Base-by-base conservation (phyloP, 2,329 filamentous ascomycete genomes). In the Aspergillus brasiliensis region DNA sequence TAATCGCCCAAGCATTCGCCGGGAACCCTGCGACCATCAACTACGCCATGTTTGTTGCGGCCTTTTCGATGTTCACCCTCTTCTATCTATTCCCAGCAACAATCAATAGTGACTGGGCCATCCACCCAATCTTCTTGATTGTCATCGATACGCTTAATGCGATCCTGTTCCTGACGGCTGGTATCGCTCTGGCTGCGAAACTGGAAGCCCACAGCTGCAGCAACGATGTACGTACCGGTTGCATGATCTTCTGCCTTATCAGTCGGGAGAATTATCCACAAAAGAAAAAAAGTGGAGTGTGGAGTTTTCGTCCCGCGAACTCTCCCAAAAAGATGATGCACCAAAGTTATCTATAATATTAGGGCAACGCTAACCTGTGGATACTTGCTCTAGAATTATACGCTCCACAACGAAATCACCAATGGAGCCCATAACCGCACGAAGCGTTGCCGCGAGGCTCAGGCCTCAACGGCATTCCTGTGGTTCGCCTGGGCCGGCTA, bases 21-120 rank as follows among this genome's bases (percentile, higher is more conserved):
- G 83, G 85, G 27, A 84, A 86, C 67, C 82, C 85, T 2, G 78
- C 82, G 21, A 80, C 86, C 54, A 78, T 89, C 76, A 84, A 84
- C 72, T 84, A 81, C 69, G 67, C 75, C 62, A 81, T 84, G 71
- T 84, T 81, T 63, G 70, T 75, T 7, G 67, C 78, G 8, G 78
- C 78, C 1, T 83, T 83, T 63, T 77, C 77, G 10, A 76, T 82
- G 69, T 58, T 83, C 19, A 73, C 81, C 4, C 73, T 83, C 6
- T 70, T 83, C 68, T 83, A 83, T 66, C 71, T 82, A 40, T 62
- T 82, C 48, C 75, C 78, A 1, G 77, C 79, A 3, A 73, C 78
- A 0, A 72, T 78, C 59, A 78, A 77, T 54, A 63, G 73, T 0
- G 71, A 71, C 60, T 76, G 80, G 67, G 70, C 74, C 13, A 63